These are phyloP conservation scores for Malassezia pachydermatis DNA, from an alignment of 1,284 basidiomycete genomes.

Conservation along the genomic window DNA sequence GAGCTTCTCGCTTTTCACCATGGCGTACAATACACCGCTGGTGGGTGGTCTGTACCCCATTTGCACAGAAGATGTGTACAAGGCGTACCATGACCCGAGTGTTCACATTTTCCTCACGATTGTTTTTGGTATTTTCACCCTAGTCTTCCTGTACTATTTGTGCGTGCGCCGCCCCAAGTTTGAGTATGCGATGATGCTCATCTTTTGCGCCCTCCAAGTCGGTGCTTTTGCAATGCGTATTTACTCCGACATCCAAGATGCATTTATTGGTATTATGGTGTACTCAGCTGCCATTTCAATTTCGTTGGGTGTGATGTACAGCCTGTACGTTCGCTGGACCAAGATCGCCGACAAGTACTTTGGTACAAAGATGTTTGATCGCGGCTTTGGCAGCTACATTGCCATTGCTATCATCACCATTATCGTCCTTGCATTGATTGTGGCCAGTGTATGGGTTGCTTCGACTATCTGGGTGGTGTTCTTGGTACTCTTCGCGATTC, in stretches of 20 bases:
- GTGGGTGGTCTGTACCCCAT: not conserved
- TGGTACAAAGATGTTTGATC: conserved; percentile 1
- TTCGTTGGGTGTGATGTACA: conserved; percentile 7
- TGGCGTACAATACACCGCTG: not conserved
- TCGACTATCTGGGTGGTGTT: conserved; percentile 14
- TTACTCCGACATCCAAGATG: conserved; percentile 9
- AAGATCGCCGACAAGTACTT: conserved; percentile 13
- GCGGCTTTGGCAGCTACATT: conserved; percentile 1
- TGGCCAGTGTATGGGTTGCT: conserved; percentile 10
- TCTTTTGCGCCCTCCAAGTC: conserved; percentile 4
- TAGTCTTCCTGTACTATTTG: conserved; percentile 12
- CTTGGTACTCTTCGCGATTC: not conserved
- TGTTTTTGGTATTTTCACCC: conserved; percentile 14
- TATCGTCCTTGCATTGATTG: not conserved
- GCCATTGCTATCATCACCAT: not conserved
- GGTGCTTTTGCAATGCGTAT: conserved; percentile 9
- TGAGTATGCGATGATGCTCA: conserved; percentile 7
- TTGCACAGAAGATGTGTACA: not conserved
- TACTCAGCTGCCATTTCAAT: conserved; percentile 7
- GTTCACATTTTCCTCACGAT: conserved; percentile 10
- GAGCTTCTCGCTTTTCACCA: not conserved
- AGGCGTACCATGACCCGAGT: conserved; percentile 17
- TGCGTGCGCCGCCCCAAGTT: conserved; percentile 2
- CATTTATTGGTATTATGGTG: conserved; percentile 7
- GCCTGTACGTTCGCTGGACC: conserved; percentile 11